Evolutionary conservation across 306 rosid genomes (phyloP).

Genomic region (Hylodesmum podocarpum): DNA sequence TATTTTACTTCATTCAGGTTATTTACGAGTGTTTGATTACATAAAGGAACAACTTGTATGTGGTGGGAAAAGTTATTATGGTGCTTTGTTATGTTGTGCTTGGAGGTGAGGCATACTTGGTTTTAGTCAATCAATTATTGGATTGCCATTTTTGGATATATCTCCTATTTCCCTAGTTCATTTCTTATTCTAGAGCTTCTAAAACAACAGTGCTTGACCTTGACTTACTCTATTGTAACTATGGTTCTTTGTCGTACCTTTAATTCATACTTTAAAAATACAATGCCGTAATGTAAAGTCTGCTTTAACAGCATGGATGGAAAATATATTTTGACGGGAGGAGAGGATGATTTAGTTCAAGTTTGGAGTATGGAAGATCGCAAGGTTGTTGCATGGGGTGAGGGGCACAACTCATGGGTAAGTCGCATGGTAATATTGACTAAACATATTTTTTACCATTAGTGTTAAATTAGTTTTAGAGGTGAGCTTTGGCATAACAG

Average conservation of each 20-base stretch:
- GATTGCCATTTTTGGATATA: slow-evolving; percentile 15
- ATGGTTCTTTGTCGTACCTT: neutral
- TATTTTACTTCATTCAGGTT: slow-evolving; percentile 61
- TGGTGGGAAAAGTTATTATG: slow-evolving; percentile 97
- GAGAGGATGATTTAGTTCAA: slow-evolving; percentile 97
- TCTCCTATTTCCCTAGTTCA: neutral
- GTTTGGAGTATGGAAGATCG: slow-evolving; percentile 99
- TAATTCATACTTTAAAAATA: neutral
- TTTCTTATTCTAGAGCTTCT: slow-evolving; percentile 7
- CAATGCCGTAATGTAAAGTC: neutral
- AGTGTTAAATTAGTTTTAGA: neutral
- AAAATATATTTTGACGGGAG: slow-evolving; percentile 91
- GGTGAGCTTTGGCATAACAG: neutral
- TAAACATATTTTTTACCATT: neutral
- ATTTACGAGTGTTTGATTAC: slow-evolving; percentile 91
- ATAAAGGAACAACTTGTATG: slow-evolving; percentile 84
- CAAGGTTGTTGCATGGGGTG: slow-evolving; percentile 98
- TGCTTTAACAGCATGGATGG: slow-evolving; percentile 73
- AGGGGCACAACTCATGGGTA: slow-evolving; percentile 99
- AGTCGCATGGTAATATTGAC: slow-evolving; percentile 33
- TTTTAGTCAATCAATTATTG: slow-evolving; percentile 27
- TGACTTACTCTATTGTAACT: neutral
- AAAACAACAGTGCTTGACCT: neutral
- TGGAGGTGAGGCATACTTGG: slow-evolving; percentile 71
- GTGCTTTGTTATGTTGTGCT: slow-evolving; percentile 92